These are phyloP conservation scores for Penicillium sp. DNA, from an alignment of 2,329 filamentous ascomycete genomes.

Conservation along the genomic window DNA sequence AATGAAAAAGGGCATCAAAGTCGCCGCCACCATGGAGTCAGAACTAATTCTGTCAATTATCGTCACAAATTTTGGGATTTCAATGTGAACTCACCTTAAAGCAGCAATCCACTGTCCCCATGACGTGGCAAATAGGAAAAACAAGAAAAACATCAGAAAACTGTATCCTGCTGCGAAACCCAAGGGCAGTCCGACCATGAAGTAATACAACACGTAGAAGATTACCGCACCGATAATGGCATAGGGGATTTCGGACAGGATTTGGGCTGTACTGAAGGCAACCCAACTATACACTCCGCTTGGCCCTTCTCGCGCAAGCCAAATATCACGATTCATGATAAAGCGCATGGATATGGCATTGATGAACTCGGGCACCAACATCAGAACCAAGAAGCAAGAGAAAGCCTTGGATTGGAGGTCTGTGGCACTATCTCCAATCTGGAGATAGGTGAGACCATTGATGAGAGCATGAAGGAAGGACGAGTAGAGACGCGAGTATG, in stretches of 20 bases:
- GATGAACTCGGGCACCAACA: conserved; percentile 67
- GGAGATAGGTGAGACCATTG: conserved; percentile 72
- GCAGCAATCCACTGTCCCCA: conserved; percentile 82
- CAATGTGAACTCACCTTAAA: conserved; percentile 56
- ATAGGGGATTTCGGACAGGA: conserved; percentile 68
- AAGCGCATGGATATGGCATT: conserved; percentile 72
- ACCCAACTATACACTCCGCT: conserved; percentile 71
- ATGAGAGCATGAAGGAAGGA: conserved; percentile 68
- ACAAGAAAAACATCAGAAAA: conserved; percentile 71
- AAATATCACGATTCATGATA: conserved; percentile 67
- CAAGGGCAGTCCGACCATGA: conserved; percentile 65
- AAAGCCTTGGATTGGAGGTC: conserved; percentile 73
- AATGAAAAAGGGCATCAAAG: conserved; percentile 80
- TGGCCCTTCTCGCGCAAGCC: conserved; percentile 68
- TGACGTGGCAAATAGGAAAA: conserved; percentile 68
- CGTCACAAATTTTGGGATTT: background rate
- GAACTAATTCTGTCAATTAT: conserved; percentile 21
- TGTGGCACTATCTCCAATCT: conserved; percentile 62
- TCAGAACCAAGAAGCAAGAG: conserved; percentile 62
- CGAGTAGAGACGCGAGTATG: conserved; percentile 72
- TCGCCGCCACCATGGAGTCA: conserved; percentile 70
- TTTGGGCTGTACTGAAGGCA: conserved; percentile 68
- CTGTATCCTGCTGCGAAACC: conserved; percentile 67
- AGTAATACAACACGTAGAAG: conserved; percentile 74
- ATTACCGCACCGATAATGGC: conserved; percentile 61